Evolutionary conservation across 192 early-diverging fungal species (phyloP), one percentile per base, ranked within the genome.

Genomic region (Gaertneriomyces semiglobifer): DNA sequence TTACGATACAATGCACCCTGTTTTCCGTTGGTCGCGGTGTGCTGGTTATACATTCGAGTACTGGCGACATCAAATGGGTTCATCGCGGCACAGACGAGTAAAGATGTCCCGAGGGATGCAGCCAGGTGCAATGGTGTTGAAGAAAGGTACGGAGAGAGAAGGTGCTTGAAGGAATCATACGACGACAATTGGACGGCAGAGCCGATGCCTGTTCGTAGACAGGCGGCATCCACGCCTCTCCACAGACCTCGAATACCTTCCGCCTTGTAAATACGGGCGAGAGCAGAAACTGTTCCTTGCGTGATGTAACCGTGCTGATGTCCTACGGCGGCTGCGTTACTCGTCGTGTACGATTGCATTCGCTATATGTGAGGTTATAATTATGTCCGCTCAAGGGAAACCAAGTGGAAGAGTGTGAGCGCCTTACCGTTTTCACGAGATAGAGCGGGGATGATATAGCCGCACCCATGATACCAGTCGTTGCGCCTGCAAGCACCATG

Each of bases 61-160:
- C 83, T 90, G 52, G 95, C 88, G 7, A 96, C 93, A 76, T 98
- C 96, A 63, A 95, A 94, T n/a, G 96, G 94, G 61, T 98, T 96
- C 94, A 98, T 98, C 50, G 85, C 89, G 19, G 83, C 75, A 69
- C 91, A 92, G 12, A 96, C 89, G 67, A 92, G 88, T 60, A 95
- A 84, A 55, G 91, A 90, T 0, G 89, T 90, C 50, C 89, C 75
- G 80, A 94, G 77, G 72, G 86, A 87, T 4, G 90, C 86, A 44
- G 86, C 64, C 44, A 89, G 84, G 65, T 98, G 93, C 53, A 91
- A 83, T 33, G 25, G 25, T 33, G 25, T 33, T 33, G 25, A 33
- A 8, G 79, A 46, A 19, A 87, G 77, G 58, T 85, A 79, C 16
- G 52, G 72, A 52, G 85, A 71, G 44, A 89, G 70, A 25, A 77